Percentiles rank a stretch among this genome's conserved stretches.
Evolutionary conservation across 768 basidiomycete species (phyloP).

Genomic region (Hypholoma fasciculare): DNA sequence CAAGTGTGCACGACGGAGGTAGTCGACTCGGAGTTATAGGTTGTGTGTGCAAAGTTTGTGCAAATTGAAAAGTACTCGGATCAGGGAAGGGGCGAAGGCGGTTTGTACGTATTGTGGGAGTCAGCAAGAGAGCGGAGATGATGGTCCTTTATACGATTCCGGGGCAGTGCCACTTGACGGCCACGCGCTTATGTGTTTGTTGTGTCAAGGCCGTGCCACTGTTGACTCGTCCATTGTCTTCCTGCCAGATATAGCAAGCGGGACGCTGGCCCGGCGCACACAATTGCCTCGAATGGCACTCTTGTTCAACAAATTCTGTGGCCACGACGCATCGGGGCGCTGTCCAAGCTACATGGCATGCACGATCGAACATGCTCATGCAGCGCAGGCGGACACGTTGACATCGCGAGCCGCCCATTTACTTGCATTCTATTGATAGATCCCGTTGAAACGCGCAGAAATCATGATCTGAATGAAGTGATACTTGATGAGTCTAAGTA

Average conservation of each 20-base stretch:
- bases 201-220: neutral
- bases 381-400: neutral
- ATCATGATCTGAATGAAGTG: too few species aligned
- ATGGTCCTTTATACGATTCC: constrained; percentile 7
- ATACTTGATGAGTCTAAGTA: too few species aligned
- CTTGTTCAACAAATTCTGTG: neutral
- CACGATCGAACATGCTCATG: neutral
- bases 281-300: constrained; percentile 3
- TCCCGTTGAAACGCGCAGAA: too few species aligned
- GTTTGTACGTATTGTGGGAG: constrained; percentile 7
- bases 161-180: constrained; percentile 4
- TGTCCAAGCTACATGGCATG: neutral
- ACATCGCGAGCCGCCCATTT: neutral
- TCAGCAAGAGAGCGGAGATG: constrained; percentile 4
- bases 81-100: constrained; percentile 1
- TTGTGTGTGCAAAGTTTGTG: neutral
- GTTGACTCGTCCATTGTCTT: neutral
- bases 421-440: too few species aligned
- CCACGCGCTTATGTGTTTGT: neutral
- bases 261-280: neutral
- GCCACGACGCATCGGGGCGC: neutral
- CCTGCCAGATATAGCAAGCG: neutral
- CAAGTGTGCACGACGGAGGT: neutral
- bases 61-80: neutral
- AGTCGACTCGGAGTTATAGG: neutral